These are phyloP conservation scores for Papilionanthe hybrid DNA, from an alignment of 116 monocot species.

Conservation along the genomic window DNA sequence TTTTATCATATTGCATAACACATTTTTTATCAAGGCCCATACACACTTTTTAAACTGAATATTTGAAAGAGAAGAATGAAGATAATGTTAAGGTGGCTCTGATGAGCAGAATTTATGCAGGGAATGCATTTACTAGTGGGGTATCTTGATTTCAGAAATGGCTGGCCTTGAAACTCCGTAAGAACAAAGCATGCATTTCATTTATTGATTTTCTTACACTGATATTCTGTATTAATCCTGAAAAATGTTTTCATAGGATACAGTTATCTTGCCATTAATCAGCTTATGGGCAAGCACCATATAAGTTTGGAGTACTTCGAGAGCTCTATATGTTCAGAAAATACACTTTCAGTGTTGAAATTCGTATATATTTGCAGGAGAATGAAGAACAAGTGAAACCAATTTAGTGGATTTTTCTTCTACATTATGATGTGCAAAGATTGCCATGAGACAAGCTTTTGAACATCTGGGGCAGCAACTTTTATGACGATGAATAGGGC, in stretches of 20 bases:
- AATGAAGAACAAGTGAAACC: no score
- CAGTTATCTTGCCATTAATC: constrained; percentile 86
- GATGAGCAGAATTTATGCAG: constrained; percentile 64
- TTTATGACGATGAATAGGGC: no score
- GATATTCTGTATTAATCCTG: background rate
- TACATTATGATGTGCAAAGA: no score
- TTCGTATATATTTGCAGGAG: no score
- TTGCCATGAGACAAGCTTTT: no score
- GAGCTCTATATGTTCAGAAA: constrained; percentile 53
- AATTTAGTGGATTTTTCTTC: no score
- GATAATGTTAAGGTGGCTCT: background rate
- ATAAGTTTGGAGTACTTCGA: constrained; percentile 82
- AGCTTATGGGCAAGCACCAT: constrained; percentile 79
- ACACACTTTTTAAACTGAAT: background rate
- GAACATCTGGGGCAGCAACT: no score
- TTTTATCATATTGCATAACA: no score
- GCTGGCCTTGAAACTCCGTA: constrained; percentile 72
- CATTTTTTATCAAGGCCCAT: no score
- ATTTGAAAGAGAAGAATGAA: background rate
- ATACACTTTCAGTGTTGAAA: no score
- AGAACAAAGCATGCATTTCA: constrained; percentile 7
- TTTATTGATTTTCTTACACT: constrained; percentile 4
- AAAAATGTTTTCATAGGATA: constrained; percentile 9
- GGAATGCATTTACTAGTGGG: constrained; percentile 79
- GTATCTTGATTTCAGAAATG: constrained; percentile 97